phyloP scores from a whole-genome alignment of 805 yeast species.

The Candida takata region DNA sequence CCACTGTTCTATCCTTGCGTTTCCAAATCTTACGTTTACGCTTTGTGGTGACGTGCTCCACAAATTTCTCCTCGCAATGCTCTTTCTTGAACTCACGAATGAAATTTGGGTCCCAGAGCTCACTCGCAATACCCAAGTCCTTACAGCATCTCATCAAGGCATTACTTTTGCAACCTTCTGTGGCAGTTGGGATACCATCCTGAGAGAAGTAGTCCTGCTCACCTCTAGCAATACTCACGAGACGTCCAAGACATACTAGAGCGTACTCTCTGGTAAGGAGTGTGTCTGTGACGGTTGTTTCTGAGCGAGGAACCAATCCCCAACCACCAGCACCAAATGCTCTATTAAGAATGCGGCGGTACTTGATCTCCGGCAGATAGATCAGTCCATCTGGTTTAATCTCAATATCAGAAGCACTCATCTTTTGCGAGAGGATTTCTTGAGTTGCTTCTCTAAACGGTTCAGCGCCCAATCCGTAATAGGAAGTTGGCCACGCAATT shows the following conservation, averaged over 20 bases:
- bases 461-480: conserved; percentile 75
- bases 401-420: conserved; percentile 74
- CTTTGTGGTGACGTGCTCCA: conserved; percentile 74
- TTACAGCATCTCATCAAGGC: conserved; percentile 98
- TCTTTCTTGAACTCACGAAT: conserved; percentile 60
- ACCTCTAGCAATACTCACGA: conserved; percentile 90
- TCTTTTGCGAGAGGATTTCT: conserved; percentile 50
- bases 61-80: conserved; percentile 76
- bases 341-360: conserved; percentile 76
- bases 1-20: conserved; percentile 73
- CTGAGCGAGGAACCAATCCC: conserved; percentile 94
- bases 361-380: conserved; percentile 91
- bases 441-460: conserved; percentile 62
- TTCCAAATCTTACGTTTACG: conserved; percentile 91
- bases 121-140: conserved; percentile 94
- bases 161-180: conserved; percentile 95
- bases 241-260: conserved; percentile 75
- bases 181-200: conserved; percentile 86
- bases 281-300: conserved; percentile 66
- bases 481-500: conserved; percentile 79
- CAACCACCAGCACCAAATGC: conserved; percentile 99
- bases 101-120: conserved; percentile 94
- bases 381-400: conserved; percentile 93
- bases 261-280: conserved; percentile 88
- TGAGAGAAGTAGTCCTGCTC: conserved; percentile 90